Evolutionary conservation across 2,329 filamentous ascomycete species (phyloP).

Genomic region (Microcyclosporella mali): DNA sequence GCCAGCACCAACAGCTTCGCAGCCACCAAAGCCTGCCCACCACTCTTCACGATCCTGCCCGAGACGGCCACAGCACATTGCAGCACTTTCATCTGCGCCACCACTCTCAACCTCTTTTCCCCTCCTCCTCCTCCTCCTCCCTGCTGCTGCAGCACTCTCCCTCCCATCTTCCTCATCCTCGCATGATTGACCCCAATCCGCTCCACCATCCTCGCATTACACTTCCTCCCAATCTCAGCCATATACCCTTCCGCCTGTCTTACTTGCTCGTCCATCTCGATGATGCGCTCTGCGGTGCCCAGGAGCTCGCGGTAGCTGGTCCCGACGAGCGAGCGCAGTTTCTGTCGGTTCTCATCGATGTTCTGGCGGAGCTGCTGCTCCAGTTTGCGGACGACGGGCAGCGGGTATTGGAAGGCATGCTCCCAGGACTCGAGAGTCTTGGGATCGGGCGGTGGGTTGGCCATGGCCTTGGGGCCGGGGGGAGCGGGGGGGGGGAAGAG

Average conservation of each 20-base stretch:
- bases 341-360: constrained; percentile 58
- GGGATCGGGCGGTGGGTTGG: constrained; percentile 47
- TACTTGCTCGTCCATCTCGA: constrained; percentile 78
- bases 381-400: constrained; percentile 56
- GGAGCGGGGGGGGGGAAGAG: too few species aligned
- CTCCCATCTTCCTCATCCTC: constrained; percentile 11
- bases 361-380: constrained; percentile 59
- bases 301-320: constrained; percentile 80
- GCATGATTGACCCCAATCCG: constrained; percentile 50
- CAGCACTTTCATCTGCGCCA: constrained; percentile 40
- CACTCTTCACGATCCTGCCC: constrained; percentile 47
- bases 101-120: constrained; percentile 3
- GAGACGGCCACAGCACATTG: constrained; percentile 51
- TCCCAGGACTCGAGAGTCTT: constrained; percentile 56
- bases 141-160: too few species aligned
- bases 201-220: constrained; percentile 65
- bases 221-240: constrained; percentile 65
- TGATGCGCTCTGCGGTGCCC: constrained; percentile 87
- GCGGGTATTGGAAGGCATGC: constrained; percentile 61
- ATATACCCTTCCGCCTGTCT: constrained; percentile 66
- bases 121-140: constrained; percentile 8
- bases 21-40: constrained; percentile 48
- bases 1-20: constrained; percentile 67
- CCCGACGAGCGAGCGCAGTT: constrained; percentile 60
- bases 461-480: neutral